A percentile compares a stretch with the other conserved stretches of the same genome.
Evolutionary conservation across 164 flowering plant genomes (phyloP).

Genomic region (Aristolochia fimbriata): DNA sequence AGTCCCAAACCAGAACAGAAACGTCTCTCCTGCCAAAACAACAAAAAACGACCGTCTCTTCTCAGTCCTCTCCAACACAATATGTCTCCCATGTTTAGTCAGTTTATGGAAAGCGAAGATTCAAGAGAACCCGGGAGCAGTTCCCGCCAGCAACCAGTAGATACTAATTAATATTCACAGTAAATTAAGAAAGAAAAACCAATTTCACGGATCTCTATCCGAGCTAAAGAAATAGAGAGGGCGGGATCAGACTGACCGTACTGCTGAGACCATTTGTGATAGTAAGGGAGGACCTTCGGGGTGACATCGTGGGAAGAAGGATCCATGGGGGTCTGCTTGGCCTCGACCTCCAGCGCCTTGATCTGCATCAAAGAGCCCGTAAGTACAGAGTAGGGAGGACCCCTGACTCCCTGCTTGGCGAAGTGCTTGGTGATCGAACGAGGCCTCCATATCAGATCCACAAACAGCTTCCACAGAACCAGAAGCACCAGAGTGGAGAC

Average conservation of each 20-base stretch:
- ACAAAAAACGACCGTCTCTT: background rate
- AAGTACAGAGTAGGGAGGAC: constrained; percentile 1
- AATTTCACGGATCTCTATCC: background rate
- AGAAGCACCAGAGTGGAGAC: constrained; percentile 1
- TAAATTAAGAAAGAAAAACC: background rate
- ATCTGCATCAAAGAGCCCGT: background rate
- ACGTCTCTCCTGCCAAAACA: constrained; percentile 19
- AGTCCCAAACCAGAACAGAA: constrained; percentile 28
- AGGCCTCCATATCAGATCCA: constrained; percentile 20
- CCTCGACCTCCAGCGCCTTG: constrained; percentile 1
- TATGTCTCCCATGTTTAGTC: too few relatives aligned
- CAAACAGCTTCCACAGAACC: constrained; percentile 6
- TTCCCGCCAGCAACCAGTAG: too few relatives aligned
- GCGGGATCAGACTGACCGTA: constrained; percentile 9
- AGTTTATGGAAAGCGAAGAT: too few relatives aligned
- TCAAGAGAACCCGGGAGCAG: too few relatives aligned
- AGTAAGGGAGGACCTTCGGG: constrained; percentile 15
- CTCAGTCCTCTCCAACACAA: too few relatives aligned
- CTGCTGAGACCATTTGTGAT: constrained; percentile 14
- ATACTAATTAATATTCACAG: too few relatives aligned
- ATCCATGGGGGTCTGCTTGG: background rate
- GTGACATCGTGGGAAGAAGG: constrained; percentile 3
- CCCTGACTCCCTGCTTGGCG: constrained; percentile 19
- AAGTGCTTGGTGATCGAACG: constrained; percentile 11
- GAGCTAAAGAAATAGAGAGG: background rate